phyloP scores from a whole-genome alignment of 345 rosid species.

The Acer negundo region DNA sequence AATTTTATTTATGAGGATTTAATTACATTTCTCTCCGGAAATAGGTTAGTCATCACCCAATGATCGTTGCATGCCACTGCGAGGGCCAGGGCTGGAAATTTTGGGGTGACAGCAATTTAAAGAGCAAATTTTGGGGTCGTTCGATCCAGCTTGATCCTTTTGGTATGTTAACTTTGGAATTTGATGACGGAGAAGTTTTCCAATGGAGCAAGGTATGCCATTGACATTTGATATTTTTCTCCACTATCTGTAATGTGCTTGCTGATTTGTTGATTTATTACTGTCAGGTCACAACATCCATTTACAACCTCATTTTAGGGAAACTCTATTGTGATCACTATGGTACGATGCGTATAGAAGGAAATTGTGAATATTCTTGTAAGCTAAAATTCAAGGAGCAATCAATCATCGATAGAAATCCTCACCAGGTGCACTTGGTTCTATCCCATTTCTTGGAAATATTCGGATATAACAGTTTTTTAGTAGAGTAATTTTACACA shows the following conservation, averaged over 20 bases:
- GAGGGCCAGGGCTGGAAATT: conserved; percentile 38
- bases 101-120: conserved; percentile 35
- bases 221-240: background rate
- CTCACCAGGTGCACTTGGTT: conserved; percentile 31
- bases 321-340: conserved; percentile 36
- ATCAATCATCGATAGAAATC: conserved; percentile 42
- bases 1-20: background rate
- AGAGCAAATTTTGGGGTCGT: conserved; percentile 40
- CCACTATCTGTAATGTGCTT: background rate
- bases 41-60: conserved; percentile 42
- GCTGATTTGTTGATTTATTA: conserved; percentile 6
- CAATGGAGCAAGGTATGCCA: conserved; percentile 33
- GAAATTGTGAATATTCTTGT: conserved; percentile 29
- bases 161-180: conserved; percentile 32
- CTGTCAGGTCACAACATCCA: conserved; percentile 33
- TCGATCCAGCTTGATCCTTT: conserved; percentile 40
- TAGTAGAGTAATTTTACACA: too few species aligned
- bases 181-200: conserved; percentile 38
- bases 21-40: background rate
- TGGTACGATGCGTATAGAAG: conserved; percentile 41
- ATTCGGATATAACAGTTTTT: background rate
- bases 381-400: conserved; percentile 41
- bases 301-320: conserved; percentile 38
- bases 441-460: background rate
- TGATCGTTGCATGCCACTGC: conserved; percentile 38